phyloP scores from a whole-genome alignment of 805 yeast genomes.

The Lachancea thermotolerans region DNA sequence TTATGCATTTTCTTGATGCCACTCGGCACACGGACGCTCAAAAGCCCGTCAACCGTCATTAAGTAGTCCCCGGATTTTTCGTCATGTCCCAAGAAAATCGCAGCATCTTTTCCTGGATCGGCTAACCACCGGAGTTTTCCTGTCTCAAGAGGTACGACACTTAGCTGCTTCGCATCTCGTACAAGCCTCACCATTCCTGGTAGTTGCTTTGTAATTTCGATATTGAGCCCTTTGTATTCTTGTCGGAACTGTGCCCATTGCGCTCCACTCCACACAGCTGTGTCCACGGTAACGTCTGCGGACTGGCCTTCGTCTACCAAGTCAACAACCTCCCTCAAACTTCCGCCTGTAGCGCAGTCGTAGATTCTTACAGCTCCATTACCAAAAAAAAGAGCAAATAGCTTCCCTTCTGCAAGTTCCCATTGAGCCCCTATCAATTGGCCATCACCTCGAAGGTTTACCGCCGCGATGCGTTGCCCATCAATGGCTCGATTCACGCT shows the following conservation, averaged over 20 bases:
- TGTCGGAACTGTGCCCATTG: neutral
- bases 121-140: neutral
- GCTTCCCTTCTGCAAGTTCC: slow-evolving; percentile 24
- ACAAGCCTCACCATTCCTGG: slow-evolving; percentile 20
- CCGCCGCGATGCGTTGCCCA: slow-evolving; percentile 15
- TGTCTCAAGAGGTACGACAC: slow-evolving; percentile 12
- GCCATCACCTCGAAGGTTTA: slow-evolving; percentile 16
- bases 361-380: slow-evolving; percentile 48
- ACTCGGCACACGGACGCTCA: slow-evolving; percentile 1
- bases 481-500: slow-evolving; percentile 15
- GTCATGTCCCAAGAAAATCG: slow-evolving; percentile 4
- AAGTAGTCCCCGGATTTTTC: neutral
- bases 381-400: slow-evolving; percentile 39
- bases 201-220: slow-evolving; percentile 15
- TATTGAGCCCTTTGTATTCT: slow-evolving; percentile 9
- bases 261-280: slow-evolving; percentile 1
- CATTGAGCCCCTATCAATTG: slow-evolving; percentile 17
- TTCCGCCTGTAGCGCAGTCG: slow-evolving; percentile 31
- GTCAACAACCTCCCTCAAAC: slow-evolving; percentile 17
- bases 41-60: neutral
- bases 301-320: slow-evolving; percentile 9
- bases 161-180: slow-evolving; percentile 12
- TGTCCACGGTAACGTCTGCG: neutral
- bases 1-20: slow-evolving; percentile 1
- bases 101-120: neutral